These are phyloP conservation scores for Colletotrichum nymphaeae DNA, from an alignment of 2,329 filamentous ascomycete genomes.

Conservation along the genomic window DNA sequence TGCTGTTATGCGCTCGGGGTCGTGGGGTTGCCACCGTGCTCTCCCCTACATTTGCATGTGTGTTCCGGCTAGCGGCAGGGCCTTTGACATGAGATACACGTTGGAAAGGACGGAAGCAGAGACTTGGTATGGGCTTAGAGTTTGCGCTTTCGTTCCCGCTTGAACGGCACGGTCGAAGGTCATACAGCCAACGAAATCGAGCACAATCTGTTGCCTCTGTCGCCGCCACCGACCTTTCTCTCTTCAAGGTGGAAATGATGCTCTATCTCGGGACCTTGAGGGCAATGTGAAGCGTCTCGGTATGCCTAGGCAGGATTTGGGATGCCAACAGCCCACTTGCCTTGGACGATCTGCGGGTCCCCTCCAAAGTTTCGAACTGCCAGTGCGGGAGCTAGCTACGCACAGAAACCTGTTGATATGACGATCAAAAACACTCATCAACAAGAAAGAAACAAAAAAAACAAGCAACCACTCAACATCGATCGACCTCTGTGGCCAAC, in stretches of 20 bases:
- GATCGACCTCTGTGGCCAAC: not conserved
- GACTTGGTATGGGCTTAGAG: slow-evolving; percentile 1
- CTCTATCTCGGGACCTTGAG: slow-evolving; percentile 11
- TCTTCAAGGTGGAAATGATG: slow-evolving; percentile 11
- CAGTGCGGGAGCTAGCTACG: slow-evolving; percentile 16
- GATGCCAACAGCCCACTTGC: slow-evolving; percentile 14
- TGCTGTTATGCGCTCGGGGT: slow-evolving; percentile 19
- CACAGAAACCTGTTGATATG: slow-evolving; percentile 15
- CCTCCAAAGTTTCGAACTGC: slow-evolving; percentile 27
- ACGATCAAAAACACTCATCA: not conserved
- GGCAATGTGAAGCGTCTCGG: slow-evolving; percentile 3
- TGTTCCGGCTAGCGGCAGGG: not conserved
- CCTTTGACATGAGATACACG: slow-evolving; percentile 6
- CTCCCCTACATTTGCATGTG: not conserved
- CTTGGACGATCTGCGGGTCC: slow-evolving; percentile 13
- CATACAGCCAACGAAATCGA: slow-evolving; percentile 29
- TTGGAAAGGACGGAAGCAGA: slow-evolving; percentile 24
- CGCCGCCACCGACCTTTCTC: not conserved
- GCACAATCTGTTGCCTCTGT: slow-evolving; percentile 1
- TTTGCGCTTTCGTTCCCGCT: slow-evolving; percentile 32
- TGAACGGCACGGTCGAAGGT: slow-evolving; percentile 33
- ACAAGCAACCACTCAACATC: not conserved
- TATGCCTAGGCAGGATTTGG: not conserved
- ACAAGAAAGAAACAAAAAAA: not conserved
- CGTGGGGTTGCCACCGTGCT: slow-evolving; percentile 19